Evolutionary conservation across 2,329 filamentous ascomycete species (phyloP), one percentile per base, ranked within the genome.

Genomic region (Elsinoe perseae): DNA sequence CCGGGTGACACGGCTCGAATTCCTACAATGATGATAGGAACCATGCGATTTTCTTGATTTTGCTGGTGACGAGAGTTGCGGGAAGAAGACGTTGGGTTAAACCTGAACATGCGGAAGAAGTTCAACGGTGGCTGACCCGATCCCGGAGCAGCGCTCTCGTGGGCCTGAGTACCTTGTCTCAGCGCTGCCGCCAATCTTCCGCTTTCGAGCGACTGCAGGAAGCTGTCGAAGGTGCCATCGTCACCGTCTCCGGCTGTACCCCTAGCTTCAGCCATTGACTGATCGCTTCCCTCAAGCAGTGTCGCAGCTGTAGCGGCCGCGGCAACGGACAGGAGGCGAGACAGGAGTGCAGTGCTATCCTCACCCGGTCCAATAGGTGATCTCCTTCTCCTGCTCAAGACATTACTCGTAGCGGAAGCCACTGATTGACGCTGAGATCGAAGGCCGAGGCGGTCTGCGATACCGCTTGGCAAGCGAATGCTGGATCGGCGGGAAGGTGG

Each of bases 21-120:
- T 55, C 84, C 84, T 38, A 86, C 83, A 54, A 86, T 83, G 42
- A 86, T 85, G 60, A 86, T 78, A 7, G 84, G 84, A 36, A 86
- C 80, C 69, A 83, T 84, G 20, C 83, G 75, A 46, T 79, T 79
- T 56, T 78, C 77, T 21, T 64, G 59, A 54, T 55, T 54, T 21
- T 72, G 72, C 34, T 73, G 32, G 25, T 54, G 32, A 23, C 32
- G 32, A 25, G 44, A 48, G 20, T 59, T 56, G 28, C 34, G 36
- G 34, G 50, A 46, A n/a, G 46, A 25, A 25, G 50, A 30, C 18
- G 44, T 56, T 27, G 42, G 42, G 32, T 30, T 32, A 43, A 86
- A 86, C 46, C 83, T 75, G 67, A 86, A 86, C 69, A 86, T 84
- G 57, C 83, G 75, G 68, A 86, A 79, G 66, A 86, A 85, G 65